A percentile compares a stretch with the other conserved stretches of the same genome.
These are phyloP conservation scores for Pichia insulana DNA, from an alignment of 805 yeast species.

Conservation along the genomic window DNA sequence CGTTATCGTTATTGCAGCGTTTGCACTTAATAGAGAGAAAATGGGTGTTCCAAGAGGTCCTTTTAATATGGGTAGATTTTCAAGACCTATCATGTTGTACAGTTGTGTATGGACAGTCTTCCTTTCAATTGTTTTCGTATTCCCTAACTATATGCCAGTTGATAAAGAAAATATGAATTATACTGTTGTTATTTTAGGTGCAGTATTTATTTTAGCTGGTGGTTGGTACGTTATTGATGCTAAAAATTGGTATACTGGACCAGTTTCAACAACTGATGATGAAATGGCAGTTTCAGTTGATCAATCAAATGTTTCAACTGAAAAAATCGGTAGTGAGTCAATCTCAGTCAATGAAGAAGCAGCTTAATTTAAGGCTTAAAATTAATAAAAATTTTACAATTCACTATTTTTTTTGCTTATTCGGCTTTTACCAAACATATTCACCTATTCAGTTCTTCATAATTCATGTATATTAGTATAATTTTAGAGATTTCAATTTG, in stretches of 20 bases:
- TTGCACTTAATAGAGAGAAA: constrained; percentile 35
- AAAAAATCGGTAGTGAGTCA: too few species aligned
- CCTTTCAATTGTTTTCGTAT: constrained; percentile 39
- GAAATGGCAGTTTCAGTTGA: background rate
- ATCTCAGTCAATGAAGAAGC: too few species aligned
- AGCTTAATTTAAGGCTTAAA: too few species aligned
- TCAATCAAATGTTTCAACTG: too few species aligned
- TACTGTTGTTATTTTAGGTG: constrained; percentile 41
- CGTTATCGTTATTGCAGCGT: constrained; percentile 35
- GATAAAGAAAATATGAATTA: constrained; percentile 42
- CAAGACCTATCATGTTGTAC: constrained; percentile 31
- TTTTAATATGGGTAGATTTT: constrained; percentile 34
- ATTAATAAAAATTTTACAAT: too few species aligned
- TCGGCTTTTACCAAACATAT: too few species aligned
- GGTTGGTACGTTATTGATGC: constrained; percentile 43
- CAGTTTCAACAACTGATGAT: constrained; percentile 38
- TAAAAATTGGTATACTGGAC: constrained; percentile 48
- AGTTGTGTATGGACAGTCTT: constrained; percentile 38
- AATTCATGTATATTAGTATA: too few species aligned
- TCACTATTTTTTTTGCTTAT: too few species aligned
- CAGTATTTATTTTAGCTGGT: constrained; percentile 29
- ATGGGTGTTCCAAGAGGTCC: constrained; percentile 39
- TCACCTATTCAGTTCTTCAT: too few species aligned
- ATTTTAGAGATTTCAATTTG: too few species aligned
- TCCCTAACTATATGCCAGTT: constrained; percentile 43